phyloP scores from a whole-genome alignment of 2,329 filamentous ascomycete species.

The Ceratocystis albifundus region DNA sequence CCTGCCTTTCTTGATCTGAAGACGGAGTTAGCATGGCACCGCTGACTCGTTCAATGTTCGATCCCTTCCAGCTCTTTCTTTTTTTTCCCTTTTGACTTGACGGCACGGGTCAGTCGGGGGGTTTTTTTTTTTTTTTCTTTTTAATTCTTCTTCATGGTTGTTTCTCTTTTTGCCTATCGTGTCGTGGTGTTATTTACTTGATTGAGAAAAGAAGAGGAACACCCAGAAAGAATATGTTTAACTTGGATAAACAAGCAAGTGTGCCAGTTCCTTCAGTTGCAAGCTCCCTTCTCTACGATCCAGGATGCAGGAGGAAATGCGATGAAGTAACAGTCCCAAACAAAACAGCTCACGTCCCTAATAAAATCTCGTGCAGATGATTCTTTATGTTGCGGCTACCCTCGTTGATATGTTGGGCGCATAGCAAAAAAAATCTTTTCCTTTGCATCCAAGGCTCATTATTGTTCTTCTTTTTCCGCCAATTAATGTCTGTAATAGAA shows the following conservation, averaged over 20 bases:
- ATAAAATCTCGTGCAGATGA: too few relatives aligned
- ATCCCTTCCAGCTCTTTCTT: background rate
- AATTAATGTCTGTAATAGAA: background rate
- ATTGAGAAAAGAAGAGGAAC: conserved; percentile 8
- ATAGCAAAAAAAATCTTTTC: background rate
- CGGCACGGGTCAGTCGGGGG: background rate
- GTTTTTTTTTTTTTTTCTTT: background rate
- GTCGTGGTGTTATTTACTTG: background rate
- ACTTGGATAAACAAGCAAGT: background rate
- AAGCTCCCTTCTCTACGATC: too few relatives aligned
- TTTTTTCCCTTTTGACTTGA: background rate
- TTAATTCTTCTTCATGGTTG: conserved; percentile 6
- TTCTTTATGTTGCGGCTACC: too few relatives aligned
- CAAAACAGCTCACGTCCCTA: too few relatives aligned
- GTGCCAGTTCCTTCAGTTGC: background rate
- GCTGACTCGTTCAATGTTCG: background rate
- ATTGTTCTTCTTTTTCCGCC: background rate
- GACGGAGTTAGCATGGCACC: background rate
- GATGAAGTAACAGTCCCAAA: too few relatives aligned
- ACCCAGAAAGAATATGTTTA: background rate
- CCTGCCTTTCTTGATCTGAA: conserved; percentile 1
- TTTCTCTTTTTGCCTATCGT: background rate
- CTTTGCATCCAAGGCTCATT: background rate
- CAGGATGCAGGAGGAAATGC: too few relatives aligned
- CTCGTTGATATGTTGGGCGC: too few relatives aligned